Conservation (phyloP, 2,329 filamentous ascomycete genomes). For the Neofusicoccum parvum region DNA sequence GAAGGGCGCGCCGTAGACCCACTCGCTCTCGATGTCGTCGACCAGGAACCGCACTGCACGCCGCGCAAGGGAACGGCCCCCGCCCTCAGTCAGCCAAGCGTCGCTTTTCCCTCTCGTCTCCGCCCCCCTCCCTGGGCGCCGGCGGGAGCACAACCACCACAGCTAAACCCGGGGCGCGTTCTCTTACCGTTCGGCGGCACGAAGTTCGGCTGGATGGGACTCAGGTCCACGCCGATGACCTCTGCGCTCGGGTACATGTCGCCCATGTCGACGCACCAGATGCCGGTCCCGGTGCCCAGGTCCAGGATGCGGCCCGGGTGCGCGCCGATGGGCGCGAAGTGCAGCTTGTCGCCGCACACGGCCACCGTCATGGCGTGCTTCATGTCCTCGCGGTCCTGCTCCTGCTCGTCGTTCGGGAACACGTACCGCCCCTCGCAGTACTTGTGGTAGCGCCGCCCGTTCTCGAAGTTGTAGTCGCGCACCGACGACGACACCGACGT, state of each 20-base stretch:
- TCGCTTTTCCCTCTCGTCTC: neutral
- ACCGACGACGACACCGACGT: slow-evolving; percentile 41
- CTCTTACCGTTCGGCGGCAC: slow-evolving; percentile 24
- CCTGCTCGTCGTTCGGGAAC: slow-evolving; percentile 42
- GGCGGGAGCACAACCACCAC: too few relatives aligned
- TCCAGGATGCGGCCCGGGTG: slow-evolving; percentile 9
- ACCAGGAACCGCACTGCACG: slow-evolving; percentile 50
- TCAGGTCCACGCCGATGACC: slow-evolving; percentile 40
- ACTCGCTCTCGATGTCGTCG: slow-evolving; percentile 49
- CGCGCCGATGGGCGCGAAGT: slow-evolving; percentile 35
- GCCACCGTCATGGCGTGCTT: slow-evolving; percentile 42
- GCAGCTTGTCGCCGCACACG: slow-evolving; percentile 39
- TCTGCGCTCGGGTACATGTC: slow-evolving; percentile 37
- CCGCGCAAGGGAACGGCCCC: too few relatives aligned
- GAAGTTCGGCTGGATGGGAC: slow-evolving; percentile 42
- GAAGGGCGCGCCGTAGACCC: slow-evolving; percentile 45
- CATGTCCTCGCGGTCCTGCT: slow-evolving; percentile 43
- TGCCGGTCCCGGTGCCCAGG: slow-evolving; percentile 32
- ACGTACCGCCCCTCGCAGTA: slow-evolving; percentile 39
- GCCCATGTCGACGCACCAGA: slow-evolving; percentile 44
- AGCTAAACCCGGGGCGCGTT: too few relatives aligned
- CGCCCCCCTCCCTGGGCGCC: neutral
- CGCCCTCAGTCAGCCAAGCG: neutral
- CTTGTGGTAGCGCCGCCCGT: slow-evolving; percentile 42
- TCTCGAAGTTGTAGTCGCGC: slow-evolving; percentile 41